Evolutionary conservation across 2,329 filamentous ascomycete species (phyloP).

Genomic region (Claviceps spartinae): DNA sequence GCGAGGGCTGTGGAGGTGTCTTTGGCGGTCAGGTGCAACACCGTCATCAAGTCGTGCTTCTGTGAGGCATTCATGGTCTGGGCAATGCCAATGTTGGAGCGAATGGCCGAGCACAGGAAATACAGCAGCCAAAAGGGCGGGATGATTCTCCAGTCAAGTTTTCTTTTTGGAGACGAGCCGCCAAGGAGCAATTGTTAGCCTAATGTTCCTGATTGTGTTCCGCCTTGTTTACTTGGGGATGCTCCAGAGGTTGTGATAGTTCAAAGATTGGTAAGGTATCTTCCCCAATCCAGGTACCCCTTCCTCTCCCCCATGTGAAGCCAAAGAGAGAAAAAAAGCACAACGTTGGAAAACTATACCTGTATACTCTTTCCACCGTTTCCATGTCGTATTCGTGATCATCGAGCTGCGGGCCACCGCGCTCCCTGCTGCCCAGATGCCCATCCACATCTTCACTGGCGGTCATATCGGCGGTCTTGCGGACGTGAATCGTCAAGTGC

Average conservation of each 20-base stretch:
- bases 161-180: conserved; percentile 19
- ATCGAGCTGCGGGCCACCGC: conserved; percentile 1
- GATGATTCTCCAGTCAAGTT: conserved; percentile 46
- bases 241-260: no score
- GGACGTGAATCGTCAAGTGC: not conserved
- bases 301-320: not conserved
- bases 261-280: no score
- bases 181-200: not conserved
- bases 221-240: no score
- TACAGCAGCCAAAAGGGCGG: conserved; percentile 77
- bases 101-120: conserved; percentile 83
- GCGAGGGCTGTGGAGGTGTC: conserved; percentile 76
- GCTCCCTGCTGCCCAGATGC: not conserved
- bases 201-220: no score
- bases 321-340: not conserved
- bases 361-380: conserved; percentile 41
- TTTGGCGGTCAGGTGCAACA: conserved; percentile 55
- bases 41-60: conserved; percentile 60
- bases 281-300: not conserved
- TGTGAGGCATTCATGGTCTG: conserved; percentile 74
- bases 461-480: not conserved
- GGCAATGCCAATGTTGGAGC: conserved; percentile 84
- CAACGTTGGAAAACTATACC: conserved; percentile 12
- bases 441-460: conserved; percentile 7
- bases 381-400: conserved; percentile 38